Base-by-base conservation (phyloP, 2,329 filamentous ascomycete species). In the Hypoxylon sp. region DNA sequence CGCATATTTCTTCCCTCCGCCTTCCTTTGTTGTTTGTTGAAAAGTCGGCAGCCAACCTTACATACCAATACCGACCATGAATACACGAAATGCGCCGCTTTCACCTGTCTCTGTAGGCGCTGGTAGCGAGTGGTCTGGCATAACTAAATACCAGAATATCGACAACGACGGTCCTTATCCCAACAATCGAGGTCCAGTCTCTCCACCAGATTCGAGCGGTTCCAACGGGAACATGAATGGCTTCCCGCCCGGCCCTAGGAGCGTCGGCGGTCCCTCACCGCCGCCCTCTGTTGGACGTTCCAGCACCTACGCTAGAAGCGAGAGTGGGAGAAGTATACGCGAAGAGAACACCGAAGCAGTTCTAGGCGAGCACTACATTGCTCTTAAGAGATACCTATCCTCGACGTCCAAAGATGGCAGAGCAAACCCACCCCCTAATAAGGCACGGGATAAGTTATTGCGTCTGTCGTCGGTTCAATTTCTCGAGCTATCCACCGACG, bases 401-500 rank as follows among this genome's bases (percentile, higher is more conserved):
- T 85, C 86, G 71, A 90, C 88, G 46, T 87, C 89, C 62, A 90
- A 90, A 76, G 92, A 97, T 79, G 92, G 94, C 73, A 90, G 91
- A 77, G 87, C 88, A 51, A 91, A 91, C 70, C 87, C 89, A 54
- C 91, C 91, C 56, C 91, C 93, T 29, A 97, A 97, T 81, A 92
- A 94, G 81, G 96, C 96, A 62, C 91, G 94, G 76, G 96, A 98
- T 81, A 99, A 99, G 85, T 86, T 98, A 63, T 86, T 98, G 67
- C 90, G 95, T 65, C 87, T 99, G 56, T 97, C 94, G 0, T 86
- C 92, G 1, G 93, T 97, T 29, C 96, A 99, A 80, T 98, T 99
- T 80, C 94, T 97, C 81, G 96, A 99, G 82, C 87, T 99, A 70
- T 98, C 94, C 81, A 98, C 95, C 64, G 96, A 99, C 82, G 95